A percentile compares a stretch with the other conserved stretches of the same genome.
phyloP scores from a whole-genome alignment of 2,329 filamentous ascomycete species.

The Cadophora sp. region DNA sequence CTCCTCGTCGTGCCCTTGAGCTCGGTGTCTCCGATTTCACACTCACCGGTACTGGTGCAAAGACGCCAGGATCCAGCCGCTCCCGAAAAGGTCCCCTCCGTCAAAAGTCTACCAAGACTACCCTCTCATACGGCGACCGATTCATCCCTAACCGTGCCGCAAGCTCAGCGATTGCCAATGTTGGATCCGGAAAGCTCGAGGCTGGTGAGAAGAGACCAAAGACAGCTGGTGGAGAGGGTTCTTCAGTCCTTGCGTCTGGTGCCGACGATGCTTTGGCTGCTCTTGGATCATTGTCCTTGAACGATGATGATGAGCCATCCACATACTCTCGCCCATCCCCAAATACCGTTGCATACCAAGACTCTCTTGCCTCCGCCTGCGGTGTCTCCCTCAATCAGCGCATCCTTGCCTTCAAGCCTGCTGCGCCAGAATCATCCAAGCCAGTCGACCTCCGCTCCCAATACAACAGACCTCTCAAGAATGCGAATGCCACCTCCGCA shows the following conservation, averaged over 20 bases:
- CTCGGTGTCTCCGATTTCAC: slow-evolving; percentile 93
- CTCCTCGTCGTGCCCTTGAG: slow-evolving; percentile 83
- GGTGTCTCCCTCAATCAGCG: slow-evolving; percentile 93
- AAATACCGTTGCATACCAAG: slow-evolving; percentile 89
- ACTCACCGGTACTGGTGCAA: slow-evolving; percentile 81
- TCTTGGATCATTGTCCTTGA: slow-evolving; percentile 78
- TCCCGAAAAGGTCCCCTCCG: slow-evolving; percentile 60
- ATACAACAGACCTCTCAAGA: slow-evolving; percentile 95
- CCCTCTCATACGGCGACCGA: slow-evolving; percentile 81
- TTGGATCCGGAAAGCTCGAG: slow-evolving; percentile 84
- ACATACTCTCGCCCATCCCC: slow-evolving; percentile 81
- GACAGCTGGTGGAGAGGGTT: slow-evolving; percentile 73
- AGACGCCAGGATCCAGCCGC: slow-evolving; percentile 64
- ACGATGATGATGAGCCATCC: slow-evolving; percentile 71
- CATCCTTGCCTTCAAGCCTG: slow-evolving; percentile 98
- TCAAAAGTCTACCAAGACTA: slow-evolving; percentile 73
- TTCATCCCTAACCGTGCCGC: slow-evolving; percentile 95
- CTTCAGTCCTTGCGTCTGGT: slow-evolving; percentile 72
- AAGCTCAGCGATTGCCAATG: slow-evolving; percentile 85
- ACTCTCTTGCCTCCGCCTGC: slow-evolving; percentile 87
- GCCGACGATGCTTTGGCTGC: slow-evolving; percentile 81
- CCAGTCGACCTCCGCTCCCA: slow-evolving; percentile 96
- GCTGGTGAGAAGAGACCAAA: slow-evolving; percentile 74
- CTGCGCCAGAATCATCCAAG: slow-evolving; percentile 96
- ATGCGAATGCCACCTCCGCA: slow-evolving; percentile 73